These are phyloP conservation scores for Typha latifolia DNA, from an alignment of 176 grass and related monocot genomes.

Conservation along the genomic window DNA sequence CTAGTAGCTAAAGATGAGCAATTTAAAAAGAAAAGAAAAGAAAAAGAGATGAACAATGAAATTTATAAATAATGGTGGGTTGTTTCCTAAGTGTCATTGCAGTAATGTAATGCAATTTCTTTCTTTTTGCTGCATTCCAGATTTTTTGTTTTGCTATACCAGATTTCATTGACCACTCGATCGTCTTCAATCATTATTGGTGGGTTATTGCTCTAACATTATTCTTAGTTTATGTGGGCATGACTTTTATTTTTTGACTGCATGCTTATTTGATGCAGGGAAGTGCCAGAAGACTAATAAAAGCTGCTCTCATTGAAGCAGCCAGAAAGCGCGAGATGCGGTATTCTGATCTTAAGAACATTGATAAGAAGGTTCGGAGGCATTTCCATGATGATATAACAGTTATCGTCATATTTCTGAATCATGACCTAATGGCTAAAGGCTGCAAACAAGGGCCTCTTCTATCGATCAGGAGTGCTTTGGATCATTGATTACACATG, in stretches of 20 bases:
- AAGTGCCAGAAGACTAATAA: constrained; percentile 83
- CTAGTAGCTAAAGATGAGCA: too few relatives aligned
- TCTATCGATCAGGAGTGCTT: constrained; percentile 65
- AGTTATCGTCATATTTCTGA: constrained; percentile 81
- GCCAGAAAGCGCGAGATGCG: constrained; percentile 93
- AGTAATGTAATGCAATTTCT: too few relatives aligned
- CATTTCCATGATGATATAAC: constrained; percentile 98
- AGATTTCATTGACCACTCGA: too few relatives aligned
- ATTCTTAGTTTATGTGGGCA: neutral
- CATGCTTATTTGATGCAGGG: constrained; percentile 36
- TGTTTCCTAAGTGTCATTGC: too few relatives aligned
- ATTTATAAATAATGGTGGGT: too few relatives aligned
- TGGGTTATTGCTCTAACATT: neutral
- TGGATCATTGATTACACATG: constrained; percentile 55
- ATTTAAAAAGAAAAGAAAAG: too few relatives aligned
- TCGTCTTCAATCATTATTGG: too few relatives aligned
- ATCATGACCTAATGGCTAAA: constrained; percentile 48
- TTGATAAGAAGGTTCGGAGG: constrained; percentile 95
- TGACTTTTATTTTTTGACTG: neutral
- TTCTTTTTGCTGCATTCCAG: too few relatives aligned
- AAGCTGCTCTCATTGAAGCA: constrained; percentile 91
- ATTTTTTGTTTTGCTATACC: too few relatives aligned
- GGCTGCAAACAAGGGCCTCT: constrained; percentile 26
- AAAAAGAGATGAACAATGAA: too few relatives aligned
- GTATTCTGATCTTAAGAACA: constrained; percentile 83